phyloP scores from a whole-genome alignment of 1,284 basidiomycete genomes.

The Gymnopus androsaceus region DNA sequence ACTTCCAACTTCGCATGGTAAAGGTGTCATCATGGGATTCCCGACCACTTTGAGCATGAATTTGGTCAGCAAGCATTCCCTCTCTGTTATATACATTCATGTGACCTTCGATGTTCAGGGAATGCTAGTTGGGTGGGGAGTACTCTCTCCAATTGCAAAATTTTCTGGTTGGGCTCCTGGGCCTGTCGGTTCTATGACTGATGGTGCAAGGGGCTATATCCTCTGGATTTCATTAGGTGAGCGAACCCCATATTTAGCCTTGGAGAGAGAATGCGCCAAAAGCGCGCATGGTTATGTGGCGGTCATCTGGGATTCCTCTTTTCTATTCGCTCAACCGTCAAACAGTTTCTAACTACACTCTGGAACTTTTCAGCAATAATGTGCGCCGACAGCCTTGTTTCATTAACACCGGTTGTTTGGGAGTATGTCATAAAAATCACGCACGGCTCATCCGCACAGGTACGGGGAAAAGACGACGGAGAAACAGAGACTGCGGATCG shows the following conservation, averaged over 20 bases:
- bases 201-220: slow-evolving; percentile 90
- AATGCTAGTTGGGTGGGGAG: slow-evolving; percentile 94
- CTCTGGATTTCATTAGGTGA: slow-evolving; percentile 91
- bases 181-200: slow-evolving; percentile 80
- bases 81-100: background rate
- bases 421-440: slow-evolving; percentile 43
- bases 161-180: slow-evolving; percentile 88
- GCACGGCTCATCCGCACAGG: slow-evolving; percentile 24
- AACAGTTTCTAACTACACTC: too few relatives aligned
- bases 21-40: slow-evolving; percentile 97
- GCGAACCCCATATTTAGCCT: too few relatives aligned
- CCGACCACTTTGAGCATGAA: slow-evolving; percentile 95
- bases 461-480: slow-evolving; percentile 41
- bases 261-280: too few relatives aligned
- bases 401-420: slow-evolving; percentile 71
- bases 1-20: slow-evolving; percentile 9
- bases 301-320: too few relatives aligned
- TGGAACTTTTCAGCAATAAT: slow-evolving; percentile 96
- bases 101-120: slow-evolving; percentile 48
- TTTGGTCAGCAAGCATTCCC: slow-evolving; percentile 47
- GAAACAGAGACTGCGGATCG: slow-evolving; percentile 82
- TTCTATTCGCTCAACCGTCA: too few relatives aligned
- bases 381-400: slow-evolving; percentile 88
- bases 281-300: too few relatives aligned
- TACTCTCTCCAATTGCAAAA: slow-evolving; percentile 87